Evolutionary conservation across 306 rosid species (phyloP).

Genomic region (Medicago lupulina): DNA sequence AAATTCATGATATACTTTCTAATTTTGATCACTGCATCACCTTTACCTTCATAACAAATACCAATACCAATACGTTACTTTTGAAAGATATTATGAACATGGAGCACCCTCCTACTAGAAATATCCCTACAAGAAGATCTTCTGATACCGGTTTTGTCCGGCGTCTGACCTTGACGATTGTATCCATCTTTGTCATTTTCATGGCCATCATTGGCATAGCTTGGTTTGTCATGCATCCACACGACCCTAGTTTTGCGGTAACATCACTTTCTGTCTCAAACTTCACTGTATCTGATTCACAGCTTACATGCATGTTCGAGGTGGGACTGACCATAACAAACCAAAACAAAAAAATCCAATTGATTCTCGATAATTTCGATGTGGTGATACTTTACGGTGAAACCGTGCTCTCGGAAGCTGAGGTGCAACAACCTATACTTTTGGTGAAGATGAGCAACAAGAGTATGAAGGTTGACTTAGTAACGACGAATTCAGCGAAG

Average conservation of each 20-base stretch:
- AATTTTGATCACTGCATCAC: not conserved
- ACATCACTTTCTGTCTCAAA: slow-evolving; percentile 44
- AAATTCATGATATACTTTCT: not conserved
- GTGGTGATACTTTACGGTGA: not conserved
- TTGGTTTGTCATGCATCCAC: slow-evolving; percentile 45
- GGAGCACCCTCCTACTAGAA: slow-evolving; percentile 7
- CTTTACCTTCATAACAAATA: slow-evolving; percentile 13
- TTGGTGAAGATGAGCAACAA: slow-evolving; percentile 34
- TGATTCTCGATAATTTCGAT: not conserved
- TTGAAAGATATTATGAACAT: slow-evolving; percentile 9
- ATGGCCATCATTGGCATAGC: slow-evolving; percentile 38
- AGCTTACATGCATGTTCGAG: slow-evolving; percentile 27
- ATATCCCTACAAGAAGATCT: slow-evolving; percentile 4
- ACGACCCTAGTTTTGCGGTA: slow-evolving; percentile 32
- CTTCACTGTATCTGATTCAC: slow-evolving; percentile 32
- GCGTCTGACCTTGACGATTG: not conserved
- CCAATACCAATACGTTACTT: not conserved
- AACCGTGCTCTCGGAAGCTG: not conserved
- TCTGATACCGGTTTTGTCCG: not conserved
- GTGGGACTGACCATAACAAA: slow-evolving; percentile 37
- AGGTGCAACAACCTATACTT: not conserved
- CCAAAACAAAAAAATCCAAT: slow-evolving; percentile 44
- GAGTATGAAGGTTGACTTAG: slow-evolving; percentile 37
- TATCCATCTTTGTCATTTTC: not conserved
- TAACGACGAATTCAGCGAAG: not conserved